These are phyloP conservation scores for Ochromonadaceae sp. DNA, from an alignment of 352 stramenopile genomes.

Conservation along the genomic window DNA sequence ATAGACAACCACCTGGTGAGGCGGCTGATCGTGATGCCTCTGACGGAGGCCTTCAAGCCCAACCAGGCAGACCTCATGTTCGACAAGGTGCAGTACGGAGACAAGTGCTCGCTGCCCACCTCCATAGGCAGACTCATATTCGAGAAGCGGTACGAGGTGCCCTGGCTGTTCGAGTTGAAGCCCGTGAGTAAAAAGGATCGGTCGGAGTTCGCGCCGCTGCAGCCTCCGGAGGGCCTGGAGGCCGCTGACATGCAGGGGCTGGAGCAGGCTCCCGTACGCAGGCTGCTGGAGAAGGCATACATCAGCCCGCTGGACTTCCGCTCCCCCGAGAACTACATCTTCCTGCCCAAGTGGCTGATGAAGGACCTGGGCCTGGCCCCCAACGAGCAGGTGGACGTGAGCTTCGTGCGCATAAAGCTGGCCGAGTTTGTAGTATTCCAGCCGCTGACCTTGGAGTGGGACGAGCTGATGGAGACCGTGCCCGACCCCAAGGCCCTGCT, in stretches of 20 bases:
- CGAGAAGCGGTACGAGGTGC: constrained; percentile 17
- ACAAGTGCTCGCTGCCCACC: constrained; percentile 10
- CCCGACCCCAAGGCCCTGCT: background rate
- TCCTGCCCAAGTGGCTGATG: constrained; percentile 18
- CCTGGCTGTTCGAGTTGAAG: constrained; percentile 17
- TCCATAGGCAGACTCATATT: constrained; percentile 5
- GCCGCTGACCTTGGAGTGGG: background rate
- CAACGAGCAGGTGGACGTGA: constrained; percentile 15
- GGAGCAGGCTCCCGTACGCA: no score
- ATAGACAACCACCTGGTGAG: background rate
- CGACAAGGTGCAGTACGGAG: constrained; percentile 15
- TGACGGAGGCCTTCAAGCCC: background rate
- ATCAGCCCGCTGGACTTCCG: constrained; percentile 13
- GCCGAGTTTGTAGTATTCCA: constrained; percentile 9
- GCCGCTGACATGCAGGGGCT: no score
- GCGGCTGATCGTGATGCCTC: constrained; percentile 16
- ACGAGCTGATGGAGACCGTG: background rate
- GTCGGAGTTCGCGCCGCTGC: no score
- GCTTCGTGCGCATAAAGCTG: constrained; percentile 10
- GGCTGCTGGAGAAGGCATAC: background rate
- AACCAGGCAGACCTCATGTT: background rate
- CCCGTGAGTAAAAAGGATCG: background rate
- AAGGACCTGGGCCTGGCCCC: background rate
- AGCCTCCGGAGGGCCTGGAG: no score
- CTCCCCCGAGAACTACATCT: constrained; percentile 22